Conservation (phyloP, 2,329 filamentous ascomycete species). For the Fusarium citri region DNA sequence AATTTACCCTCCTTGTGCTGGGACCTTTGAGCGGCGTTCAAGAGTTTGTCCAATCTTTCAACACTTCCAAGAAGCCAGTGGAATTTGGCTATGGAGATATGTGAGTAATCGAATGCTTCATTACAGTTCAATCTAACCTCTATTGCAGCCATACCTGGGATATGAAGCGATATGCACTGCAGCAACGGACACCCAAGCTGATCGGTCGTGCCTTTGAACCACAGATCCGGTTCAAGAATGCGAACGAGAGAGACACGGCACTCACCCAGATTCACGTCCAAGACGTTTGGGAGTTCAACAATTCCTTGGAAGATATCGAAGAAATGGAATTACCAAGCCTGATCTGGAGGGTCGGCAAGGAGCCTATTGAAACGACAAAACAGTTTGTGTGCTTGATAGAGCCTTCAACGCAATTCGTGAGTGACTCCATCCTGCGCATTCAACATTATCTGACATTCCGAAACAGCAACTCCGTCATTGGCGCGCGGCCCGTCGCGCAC, state of each 20-base stretch:
- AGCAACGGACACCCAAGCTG: too few species aligned
- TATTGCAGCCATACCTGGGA: not conserved
- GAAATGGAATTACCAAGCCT: not conserved
- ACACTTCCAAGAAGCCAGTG: too few species aligned
- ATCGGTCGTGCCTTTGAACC: too few species aligned
- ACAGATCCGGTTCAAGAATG: not conserved
- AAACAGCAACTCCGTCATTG: not conserved
- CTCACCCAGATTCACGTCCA: constrained; percentile 8
- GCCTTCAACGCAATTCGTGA: not conserved
- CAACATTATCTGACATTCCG: not conserved
- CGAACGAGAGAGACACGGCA: constrained; percentile 3
- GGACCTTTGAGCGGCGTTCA: too few species aligned
- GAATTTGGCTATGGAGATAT: not conserved
- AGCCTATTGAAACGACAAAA: accelerated
- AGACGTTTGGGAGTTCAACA: constrained; percentile 6
- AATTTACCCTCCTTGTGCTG: not conserved
- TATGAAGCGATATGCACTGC: not conserved
- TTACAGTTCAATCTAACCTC: not conserved
- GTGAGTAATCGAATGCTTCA: not conserved
- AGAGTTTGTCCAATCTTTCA: too few species aligned
- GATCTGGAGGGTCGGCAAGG: constrained; percentile 8
- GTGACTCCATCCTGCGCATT: not conserved
- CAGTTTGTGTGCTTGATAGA: not conserved
- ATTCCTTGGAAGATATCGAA: accelerated
- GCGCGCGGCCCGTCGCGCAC: not conserved